Evolutionary conservation across 352 stramenopile species (phyloP), one percentile per base, ranked within the genome.

Genomic region (Phytopythium ostracodes): DNA sequence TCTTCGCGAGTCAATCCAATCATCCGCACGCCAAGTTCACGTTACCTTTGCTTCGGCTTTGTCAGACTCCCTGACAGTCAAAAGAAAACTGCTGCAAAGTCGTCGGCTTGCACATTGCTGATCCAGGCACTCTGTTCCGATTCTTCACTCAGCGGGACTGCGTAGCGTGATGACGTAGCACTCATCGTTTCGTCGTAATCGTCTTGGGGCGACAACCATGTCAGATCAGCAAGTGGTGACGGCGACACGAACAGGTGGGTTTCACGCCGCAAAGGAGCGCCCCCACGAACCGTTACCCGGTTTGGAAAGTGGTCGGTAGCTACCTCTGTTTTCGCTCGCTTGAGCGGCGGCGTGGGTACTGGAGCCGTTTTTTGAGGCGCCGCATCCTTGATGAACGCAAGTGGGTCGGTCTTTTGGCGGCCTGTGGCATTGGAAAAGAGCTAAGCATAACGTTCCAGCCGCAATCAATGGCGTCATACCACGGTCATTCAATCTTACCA

Each of bases 21-120:
- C 20, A 12, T 8, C 10, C 44, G 20, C 11, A 6, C 22, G 11
- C 38, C n/a, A n/a, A n/a, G 12, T 7, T n/a, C 38, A 44, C 38
- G n/a, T n/a, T 18, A 44, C 38, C 38, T 44, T n/a, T n/a, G 15
- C 38, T 44, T n/a, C 4, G 14, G 4, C 6, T 0, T 43, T 33
- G 9, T 3, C 25, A 3, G 18, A 12, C 7, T 24, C 14, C 2
- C 24, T 43, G 8, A 8, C 42, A 4, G n/a, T 62, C 43, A 56
- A 53, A 44, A 56, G 29, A 52, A 62, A 22, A 62, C 56, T 6
- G 44, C 44, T 12, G 33, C 33, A 22, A 43, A 47, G 20, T 62
- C 56, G n/a, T 59, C 33, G 20, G 17, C n/a, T 22, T 24, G 33
- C 12, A 17, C 24, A 18, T 15, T 46, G 53, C n/a, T 35, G n/a